Percentiles rank a stretch among this genome's conserved stretches.
Conservation (phyloP, 225 moss, liverwort and hornwort species). For the Takakia lepidozioides region DNA sequence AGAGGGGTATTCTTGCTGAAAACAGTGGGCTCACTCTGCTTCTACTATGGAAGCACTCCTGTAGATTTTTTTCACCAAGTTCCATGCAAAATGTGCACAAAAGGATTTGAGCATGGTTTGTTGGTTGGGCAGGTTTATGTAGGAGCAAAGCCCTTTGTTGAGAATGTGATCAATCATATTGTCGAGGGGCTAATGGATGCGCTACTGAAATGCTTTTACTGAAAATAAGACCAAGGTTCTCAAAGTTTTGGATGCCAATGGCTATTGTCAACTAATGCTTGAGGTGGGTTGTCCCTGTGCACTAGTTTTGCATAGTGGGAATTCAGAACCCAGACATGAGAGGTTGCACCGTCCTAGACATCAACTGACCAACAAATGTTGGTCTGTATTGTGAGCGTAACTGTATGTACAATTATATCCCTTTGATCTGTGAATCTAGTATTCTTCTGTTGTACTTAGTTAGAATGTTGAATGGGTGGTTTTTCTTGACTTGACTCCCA, state of each 20-base stretch:
- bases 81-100: too few species aligned
- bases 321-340: too few species aligned
- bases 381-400: too few species aligned
- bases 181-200: constrained; percentile 77
- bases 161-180: constrained; percentile 72
- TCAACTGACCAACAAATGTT: too few species aligned
- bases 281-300: constrained; percentile 39
- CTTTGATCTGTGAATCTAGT: too few species aligned
- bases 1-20: too few species aligned
- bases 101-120: too few species aligned
- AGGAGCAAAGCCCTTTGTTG: constrained; percentile 79
- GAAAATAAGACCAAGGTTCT: constrained; percentile 78
- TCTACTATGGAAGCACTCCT: too few species aligned
- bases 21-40: too few species aligned
- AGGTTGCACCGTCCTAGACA: too few species aligned
- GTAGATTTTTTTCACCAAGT: too few species aligned
- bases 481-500: constrained; percentile 5
- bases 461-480: background rate
- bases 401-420: too few species aligned
- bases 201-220: constrained; percentile 66
- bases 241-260: constrained; percentile 74
- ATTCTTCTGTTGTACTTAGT: background rate
- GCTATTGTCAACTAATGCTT: constrained; percentile 90
- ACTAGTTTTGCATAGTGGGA: background rate
- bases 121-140: constrained; percentile 51